phyloP scores from a whole-genome alignment of 257 asterid species.

The Scutellaria minor region DNA sequence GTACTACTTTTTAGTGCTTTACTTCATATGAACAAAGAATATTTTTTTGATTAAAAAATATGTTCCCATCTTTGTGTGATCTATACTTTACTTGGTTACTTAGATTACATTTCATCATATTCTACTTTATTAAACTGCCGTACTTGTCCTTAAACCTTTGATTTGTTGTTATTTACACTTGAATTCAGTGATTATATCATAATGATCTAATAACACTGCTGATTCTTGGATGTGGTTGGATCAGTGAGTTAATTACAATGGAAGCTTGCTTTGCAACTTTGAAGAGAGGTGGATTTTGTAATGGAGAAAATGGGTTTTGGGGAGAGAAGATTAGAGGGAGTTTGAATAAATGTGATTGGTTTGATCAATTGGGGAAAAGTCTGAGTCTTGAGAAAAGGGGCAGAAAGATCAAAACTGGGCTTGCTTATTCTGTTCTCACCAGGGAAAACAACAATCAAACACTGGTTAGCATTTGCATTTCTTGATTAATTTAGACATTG shows the following conservation, averaged over 20 bases:
- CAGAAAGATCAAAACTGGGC: conserved; percentile 58
- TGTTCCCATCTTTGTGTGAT: conserved; percentile 54
- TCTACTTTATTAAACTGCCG: conserved; percentile 41
- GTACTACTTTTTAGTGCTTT: conserved; percentile 31
- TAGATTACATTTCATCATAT: conserved; percentile 42
- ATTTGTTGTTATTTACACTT: conserved; percentile 4
- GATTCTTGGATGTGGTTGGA: conserved; percentile 35
- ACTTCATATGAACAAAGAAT: neutral
- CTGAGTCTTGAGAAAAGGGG: conserved; percentile 52
- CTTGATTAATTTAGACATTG: neutral
- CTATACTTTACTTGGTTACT: conserved; percentile 74
- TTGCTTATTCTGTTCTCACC: conserved; percentile 79
- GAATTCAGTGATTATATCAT: conserved; percentile 16
- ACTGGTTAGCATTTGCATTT: conserved; percentile 45
- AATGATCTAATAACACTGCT: conserved; percentile 19
- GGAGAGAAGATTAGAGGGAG: conserved; percentile 69
- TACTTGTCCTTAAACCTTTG: conserved; percentile 34
- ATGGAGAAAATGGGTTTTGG: conserved; percentile 59
- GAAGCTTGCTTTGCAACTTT: conserved; percentile 63
- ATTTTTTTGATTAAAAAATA: conserved; percentile 27
- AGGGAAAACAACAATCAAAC: conserved; percentile 66
- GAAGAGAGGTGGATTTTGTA: conserved; percentile 42
- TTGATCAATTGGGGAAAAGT: conserved; percentile 46
- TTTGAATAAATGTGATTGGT: conserved; percentile 36
- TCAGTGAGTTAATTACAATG: conserved; percentile 49